phyloP scores from a whole-genome alignment of 1,284 basidiomycete genomes.

The Cryptococcus sp. region DNA sequence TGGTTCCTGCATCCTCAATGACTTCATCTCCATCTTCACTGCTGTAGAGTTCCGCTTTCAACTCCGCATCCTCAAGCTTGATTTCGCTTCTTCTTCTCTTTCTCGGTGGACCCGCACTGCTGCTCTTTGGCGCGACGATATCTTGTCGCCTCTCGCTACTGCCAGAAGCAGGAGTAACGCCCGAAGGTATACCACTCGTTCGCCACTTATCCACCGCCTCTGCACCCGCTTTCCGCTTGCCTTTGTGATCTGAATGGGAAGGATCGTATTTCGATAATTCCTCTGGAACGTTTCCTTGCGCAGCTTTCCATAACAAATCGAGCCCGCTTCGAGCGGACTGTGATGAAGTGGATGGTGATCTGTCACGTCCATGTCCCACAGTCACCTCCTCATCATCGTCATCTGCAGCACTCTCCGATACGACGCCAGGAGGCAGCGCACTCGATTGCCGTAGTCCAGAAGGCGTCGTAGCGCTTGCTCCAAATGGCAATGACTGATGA shows the following conservation, averaged over 20 bases:
- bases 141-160: not conserved
- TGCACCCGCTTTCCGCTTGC: constrained; percentile 46
- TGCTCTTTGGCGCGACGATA: not conserved
- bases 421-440: constrained; percentile 22
- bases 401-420: constrained; percentile 20
- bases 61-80: constrained; percentile 18
- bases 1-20: constrained; percentile 1
- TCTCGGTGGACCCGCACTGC: constrained; percentile 25
- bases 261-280: constrained; percentile 2
- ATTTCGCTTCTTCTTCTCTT: constrained; percentile 44
- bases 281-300: constrained; percentile 11
- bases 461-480: constrained; percentile 25
- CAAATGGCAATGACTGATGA: constrained; percentile 22
- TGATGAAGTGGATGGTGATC: constrained; percentile 40
- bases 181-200: constrained; percentile 38
- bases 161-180: constrained; percentile 10
- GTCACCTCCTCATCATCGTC: constrained; percentile 48
- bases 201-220: constrained; percentile 51
- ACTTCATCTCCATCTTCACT: not conserved
- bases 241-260: constrained; percentile 26
- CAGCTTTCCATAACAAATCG: constrained; percentile 42
- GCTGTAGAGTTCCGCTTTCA: constrained; percentile 8
- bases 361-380: constrained; percentile 39
- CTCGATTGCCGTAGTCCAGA: constrained; percentile 17
- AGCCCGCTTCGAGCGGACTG: constrained; percentile 41